phyloP scores from a whole-genome alignment of 2,329 filamentous ascomycete genomes.

The Geosmithia flava region DNA sequence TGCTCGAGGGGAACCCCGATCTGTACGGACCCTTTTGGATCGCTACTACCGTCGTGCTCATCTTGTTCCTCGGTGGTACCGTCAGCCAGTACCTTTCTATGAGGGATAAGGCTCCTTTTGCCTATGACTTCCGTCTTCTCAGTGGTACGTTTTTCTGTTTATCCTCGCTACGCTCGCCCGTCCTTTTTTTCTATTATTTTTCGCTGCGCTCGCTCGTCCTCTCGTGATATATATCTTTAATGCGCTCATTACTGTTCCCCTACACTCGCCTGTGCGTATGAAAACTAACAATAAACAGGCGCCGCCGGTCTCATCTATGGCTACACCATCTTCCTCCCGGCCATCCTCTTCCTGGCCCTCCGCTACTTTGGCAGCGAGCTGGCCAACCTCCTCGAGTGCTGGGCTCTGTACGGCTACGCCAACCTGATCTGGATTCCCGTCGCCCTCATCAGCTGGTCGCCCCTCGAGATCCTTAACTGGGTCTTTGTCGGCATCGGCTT shows the following conservation, averaged over 20 bases:
- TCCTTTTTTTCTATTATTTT: not conserved
- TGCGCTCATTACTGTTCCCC: not conserved
- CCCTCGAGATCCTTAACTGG: conserved; percentile 79
- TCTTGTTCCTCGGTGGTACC: conserved; percentile 88
- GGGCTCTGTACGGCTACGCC: conserved; percentile 88
- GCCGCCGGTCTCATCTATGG: conserved; percentile 91
- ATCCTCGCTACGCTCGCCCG: not conserved
- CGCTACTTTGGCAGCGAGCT: conserved; percentile 93
- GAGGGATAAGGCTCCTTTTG: conserved; percentile 59
- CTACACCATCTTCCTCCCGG: conserved; percentile 79
- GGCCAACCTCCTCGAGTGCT: conserved; percentile 88
- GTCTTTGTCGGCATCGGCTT: conserved; percentile 83
- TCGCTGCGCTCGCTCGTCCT: not conserved
- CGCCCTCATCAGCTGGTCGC: conserved; percentile 82
- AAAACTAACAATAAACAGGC: conserved; percentile 26
- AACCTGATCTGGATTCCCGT: conserved; percentile 98
- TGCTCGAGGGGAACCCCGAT: conserved; percentile 92
- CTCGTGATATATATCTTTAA: not conserved
- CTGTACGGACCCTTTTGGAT: conserved; percentile 98
- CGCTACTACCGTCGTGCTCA: conserved; percentile 91
- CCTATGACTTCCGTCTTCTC: conserved; percentile 82
- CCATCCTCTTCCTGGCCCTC: conserved; percentile 75
- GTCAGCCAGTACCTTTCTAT: conserved; percentile 80
- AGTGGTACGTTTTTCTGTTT: conserved; percentile 45
- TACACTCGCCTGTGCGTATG: too few relatives aligned